phyloP scores from a whole-genome alignment of 2,329 filamentous ascomycete species.

The Alternaria longipes region DNA sequence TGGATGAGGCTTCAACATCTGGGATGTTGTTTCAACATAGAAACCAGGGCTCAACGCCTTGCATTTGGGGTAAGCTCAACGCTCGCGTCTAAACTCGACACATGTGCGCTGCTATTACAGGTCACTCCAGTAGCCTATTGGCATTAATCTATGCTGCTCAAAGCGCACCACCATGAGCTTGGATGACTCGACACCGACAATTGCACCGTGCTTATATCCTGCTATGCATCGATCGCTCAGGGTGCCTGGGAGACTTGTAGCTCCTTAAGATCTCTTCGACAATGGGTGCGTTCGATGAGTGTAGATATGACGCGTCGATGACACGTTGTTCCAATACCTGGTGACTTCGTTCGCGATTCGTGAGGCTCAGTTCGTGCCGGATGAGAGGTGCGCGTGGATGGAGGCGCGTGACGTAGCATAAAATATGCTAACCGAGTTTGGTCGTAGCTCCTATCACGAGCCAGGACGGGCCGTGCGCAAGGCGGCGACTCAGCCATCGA shows the following conservation, averaged over 20 bases:
- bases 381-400: constrained; percentile 19
- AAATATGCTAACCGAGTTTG: neutral
- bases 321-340: too few species aligned
- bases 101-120: neutral
- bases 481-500: constrained; percentile 31
- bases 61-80: neutral
- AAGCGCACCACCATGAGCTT: neutral
- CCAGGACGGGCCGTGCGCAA: constrained; percentile 24
- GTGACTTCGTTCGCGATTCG: neutral
- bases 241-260: neutral
- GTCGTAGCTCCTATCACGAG: constrained; percentile 25
- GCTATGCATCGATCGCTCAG: neutral
- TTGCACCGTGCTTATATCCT: neutral
- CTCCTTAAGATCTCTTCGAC: neutral
- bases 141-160: neutral
- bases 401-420: constrained; percentile 15
- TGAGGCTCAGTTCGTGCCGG: constrained; percentile 2
- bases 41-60: neutral
- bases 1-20: constrained; percentile 4
- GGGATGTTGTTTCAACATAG: neutral
- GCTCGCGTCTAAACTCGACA: neutral
- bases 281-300: neutral
- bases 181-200: neutral
- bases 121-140: neutral
- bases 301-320: neutral